Evolutionary conservation across 192 early-diverging fungal genomes (phyloP).

Genomic region (Backusella parvicylindrica): DNA sequence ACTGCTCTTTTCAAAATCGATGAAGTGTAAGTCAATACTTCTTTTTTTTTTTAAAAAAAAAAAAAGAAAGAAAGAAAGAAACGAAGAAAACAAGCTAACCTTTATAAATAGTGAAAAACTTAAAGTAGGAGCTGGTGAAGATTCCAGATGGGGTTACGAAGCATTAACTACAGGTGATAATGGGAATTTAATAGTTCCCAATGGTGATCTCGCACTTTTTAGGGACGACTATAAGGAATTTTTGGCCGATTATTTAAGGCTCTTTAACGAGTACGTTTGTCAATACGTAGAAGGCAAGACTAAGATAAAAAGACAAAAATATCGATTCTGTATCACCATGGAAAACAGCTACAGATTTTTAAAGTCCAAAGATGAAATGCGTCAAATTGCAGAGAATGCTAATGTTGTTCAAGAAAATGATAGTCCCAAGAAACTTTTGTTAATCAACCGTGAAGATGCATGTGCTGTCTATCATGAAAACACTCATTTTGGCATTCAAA

Average conservation of each 20-base stretch:
- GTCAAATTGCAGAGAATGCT: conserved; percentile 35
- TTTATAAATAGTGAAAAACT: neutral
- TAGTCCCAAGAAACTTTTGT: conserved; percentile 32
- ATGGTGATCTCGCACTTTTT: neutral
- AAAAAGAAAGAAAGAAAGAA: neutral
- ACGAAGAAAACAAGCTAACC: neutral
- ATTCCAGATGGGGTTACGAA: neutral
- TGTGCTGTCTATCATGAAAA: conserved; percentile 42
- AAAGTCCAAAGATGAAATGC: conserved; percentile 33
- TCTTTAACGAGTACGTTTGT: neutral
- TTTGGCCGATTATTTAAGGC: neutral
- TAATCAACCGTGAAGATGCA: conserved; percentile 42
- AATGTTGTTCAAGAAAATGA: conserved; percentile 31
- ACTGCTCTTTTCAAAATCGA: neutral
- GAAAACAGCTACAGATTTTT: conserved; percentile 5
- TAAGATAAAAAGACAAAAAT: neutral
- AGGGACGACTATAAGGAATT: neutral
- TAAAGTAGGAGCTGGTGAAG: neutral
- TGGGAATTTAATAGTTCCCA: neutral
- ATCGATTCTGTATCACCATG: conserved; percentile 1
- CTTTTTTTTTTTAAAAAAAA: neutral
- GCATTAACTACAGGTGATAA: neutral
- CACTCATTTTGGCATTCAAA: neutral
- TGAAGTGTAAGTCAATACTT: neutral
- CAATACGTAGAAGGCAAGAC: neutral